Conservation (phyloP, 768 basidiomycete species). For the Pleurotus giganteus region DNA sequence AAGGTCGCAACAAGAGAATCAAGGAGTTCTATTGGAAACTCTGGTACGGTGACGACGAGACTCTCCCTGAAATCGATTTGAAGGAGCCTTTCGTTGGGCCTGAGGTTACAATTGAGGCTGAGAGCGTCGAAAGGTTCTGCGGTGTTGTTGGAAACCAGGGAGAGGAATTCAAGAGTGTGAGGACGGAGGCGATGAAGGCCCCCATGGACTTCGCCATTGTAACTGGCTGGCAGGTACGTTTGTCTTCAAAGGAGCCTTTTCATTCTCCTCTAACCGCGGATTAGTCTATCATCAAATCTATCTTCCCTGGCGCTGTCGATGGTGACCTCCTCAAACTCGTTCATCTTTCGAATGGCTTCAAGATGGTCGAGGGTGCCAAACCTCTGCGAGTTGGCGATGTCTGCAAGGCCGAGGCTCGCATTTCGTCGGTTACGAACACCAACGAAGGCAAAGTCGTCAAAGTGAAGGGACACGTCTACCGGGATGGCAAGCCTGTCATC, state of each 20-base stretch:
- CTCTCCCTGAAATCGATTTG: slow-evolving; percentile 75
- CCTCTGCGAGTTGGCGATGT: slow-evolving; percentile 83
- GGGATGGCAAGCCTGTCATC: slow-evolving; percentile 77
- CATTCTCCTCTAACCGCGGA: slow-evolving; percentile 10
- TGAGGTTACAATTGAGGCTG: slow-evolving; percentile 75
- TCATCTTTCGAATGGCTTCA: slow-evolving; percentile 97
- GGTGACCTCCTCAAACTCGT: slow-evolving; percentile 95
- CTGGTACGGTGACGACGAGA: slow-evolving; percentile 90
- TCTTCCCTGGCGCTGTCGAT: slow-evolving; percentile 90
- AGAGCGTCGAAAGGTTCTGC: slow-evolving; percentile 85
- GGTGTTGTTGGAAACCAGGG: slow-evolving; percentile 91
- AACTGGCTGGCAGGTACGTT: slow-evolving; percentile 92
- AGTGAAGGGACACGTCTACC: slow-evolving; percentile 81
- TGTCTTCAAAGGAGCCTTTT: neutral
- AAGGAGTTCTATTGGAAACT: slow-evolving; percentile 98
- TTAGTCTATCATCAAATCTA: slow-evolving; percentile 98
- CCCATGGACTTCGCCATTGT: slow-evolving; percentile 99
- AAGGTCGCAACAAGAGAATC: slow-evolving; percentile 83
- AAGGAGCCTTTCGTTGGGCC: slow-evolving; percentile 84
- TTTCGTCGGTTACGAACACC: slow-evolving; percentile 86
- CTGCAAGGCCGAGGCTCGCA: slow-evolving; percentile 86
- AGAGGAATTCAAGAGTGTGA: slow-evolving; percentile 81
- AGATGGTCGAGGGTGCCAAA: slow-evolving; percentile 73
- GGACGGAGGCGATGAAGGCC: slow-evolving; percentile 71
- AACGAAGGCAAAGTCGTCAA: slow-evolving; percentile 93